Percentiles rank a stretch among this genome's conserved stretches.
phyloP scores from a whole-genome alignment of 306 rosid genomes.

The Begonia masoniana region DNA sequence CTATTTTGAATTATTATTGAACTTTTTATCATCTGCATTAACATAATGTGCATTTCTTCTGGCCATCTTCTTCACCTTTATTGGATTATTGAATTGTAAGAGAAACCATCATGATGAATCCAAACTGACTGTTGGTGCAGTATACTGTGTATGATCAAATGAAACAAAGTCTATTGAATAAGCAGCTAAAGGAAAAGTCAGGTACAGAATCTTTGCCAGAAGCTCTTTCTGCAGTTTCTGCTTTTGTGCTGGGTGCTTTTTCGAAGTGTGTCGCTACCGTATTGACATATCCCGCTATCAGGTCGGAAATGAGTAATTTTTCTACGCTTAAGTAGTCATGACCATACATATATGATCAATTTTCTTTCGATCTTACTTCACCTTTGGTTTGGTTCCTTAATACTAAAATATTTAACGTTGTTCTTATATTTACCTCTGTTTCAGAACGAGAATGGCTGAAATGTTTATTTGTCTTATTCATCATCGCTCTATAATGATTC shows the following conservation, averaged over 20 bases:
- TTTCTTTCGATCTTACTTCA: too few relatives aligned
- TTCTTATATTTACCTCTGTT: too few relatives aligned
- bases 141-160: slow-evolving; percentile 84
- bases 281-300: slow-evolving; percentile 97
- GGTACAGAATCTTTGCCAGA: slow-evolving; percentile 49
- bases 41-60: neutral
- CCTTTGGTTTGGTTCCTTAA: too few relatives aligned
- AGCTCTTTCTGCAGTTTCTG: slow-evolving; percentile 73
- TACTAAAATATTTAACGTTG: too few relatives aligned
- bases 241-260: slow-evolving; percentile 77
- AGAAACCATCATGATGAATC: slow-evolving; percentile 10
- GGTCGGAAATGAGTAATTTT: slow-evolving; percentile 27
- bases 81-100: neutral
- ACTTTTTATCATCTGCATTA: too few relatives aligned
- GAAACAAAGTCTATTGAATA: slow-evolving; percentile 47
- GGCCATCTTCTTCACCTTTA: slow-evolving; percentile 1
- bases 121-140: slow-evolving; percentile 19
- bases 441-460: too few relatives aligned
- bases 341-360: too few relatives aligned
- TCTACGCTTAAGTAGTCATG: too few relatives aligned
- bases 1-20: neutral
- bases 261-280: slow-evolving; percentile 88
- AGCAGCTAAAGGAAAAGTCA: slow-evolving; percentile 30
- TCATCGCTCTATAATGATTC: too few relatives aligned
- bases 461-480: too few relatives aligned